phyloP scores from a whole-genome alignment of 192 early-diverging fungal genomes.

The Umbelopsis sp. region DNA sequence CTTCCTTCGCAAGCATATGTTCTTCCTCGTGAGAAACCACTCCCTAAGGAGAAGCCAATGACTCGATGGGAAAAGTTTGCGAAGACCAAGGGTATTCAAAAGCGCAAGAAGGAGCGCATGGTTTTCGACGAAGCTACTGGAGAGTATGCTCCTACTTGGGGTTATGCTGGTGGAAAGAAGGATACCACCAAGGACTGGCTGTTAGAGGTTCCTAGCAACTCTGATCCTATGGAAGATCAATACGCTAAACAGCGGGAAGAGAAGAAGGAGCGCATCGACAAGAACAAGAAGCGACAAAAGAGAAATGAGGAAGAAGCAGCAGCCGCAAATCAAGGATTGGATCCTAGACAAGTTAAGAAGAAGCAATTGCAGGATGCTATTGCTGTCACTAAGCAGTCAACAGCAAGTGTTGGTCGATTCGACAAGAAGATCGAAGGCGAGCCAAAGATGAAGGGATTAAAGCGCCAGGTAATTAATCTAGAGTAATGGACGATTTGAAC shows the following conservation, averaged over 20 bases:
- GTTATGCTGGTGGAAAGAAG: constrained; percentile 81
- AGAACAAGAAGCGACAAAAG: constrained; percentile 85
- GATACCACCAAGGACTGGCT: constrained; percentile 88
- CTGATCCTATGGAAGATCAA: constrained; percentile 87
- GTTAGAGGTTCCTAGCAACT: constrained; percentile 84
- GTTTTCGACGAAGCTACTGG: constrained; percentile 81
- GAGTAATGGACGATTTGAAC: neutral
- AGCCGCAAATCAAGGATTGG: constrained; percentile 53
- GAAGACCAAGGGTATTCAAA: constrained; percentile 91
- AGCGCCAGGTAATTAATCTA: constrained; percentile 48
- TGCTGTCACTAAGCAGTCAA: constrained; percentile 76
- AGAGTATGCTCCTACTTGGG: constrained; percentile 88
- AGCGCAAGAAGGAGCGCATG: constrained; percentile 79
- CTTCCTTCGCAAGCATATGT: constrained; percentile 69
- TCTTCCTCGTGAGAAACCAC: constrained; percentile 89
- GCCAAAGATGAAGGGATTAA: constrained; percentile 80
- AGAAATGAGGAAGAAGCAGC: constrained; percentile 85
- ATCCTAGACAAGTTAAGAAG: constrained; percentile 68
- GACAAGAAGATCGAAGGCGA: constrained; percentile 82
- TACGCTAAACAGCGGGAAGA: constrained; percentile 76
- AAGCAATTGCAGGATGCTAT: constrained; percentile 72
- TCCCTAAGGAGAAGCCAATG: constrained; percentile 86
- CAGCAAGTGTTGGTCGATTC: constrained; percentile 92
- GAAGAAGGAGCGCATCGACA: constrained; percentile 86
- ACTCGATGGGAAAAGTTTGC: constrained; percentile 99